Evolutionary conservation across 1,284 basidiomycete genomes (phyloP).

Genomic region (Ganoderma boninense): DNA sequence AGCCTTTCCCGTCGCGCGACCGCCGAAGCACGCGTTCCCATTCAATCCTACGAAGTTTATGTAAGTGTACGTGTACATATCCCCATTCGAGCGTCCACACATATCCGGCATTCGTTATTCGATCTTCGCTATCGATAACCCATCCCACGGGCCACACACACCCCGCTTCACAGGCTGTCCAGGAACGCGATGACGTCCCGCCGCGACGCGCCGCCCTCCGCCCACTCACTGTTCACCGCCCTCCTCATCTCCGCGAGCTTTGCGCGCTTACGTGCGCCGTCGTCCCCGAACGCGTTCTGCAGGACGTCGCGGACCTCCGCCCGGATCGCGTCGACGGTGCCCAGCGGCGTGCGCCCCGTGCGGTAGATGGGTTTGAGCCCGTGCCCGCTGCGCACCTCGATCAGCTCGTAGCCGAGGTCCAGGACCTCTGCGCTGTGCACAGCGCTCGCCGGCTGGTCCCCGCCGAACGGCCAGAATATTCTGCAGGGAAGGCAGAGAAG

Average conservation of each 20-base stretch:
- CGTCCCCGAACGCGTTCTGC: constrained; percentile 32
- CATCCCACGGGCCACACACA: too few relatives aligned
- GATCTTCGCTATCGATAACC: neutral
- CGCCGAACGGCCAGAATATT: constrained; percentile 36
- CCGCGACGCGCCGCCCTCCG: constrained; percentile 22
- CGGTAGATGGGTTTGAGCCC: constrained; percentile 33
- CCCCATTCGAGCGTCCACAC: too few relatives aligned
- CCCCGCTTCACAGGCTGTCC: constrained; percentile 6
- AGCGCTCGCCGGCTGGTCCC: constrained; percentile 38
- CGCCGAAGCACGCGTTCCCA: neutral
- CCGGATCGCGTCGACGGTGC: constrained; percentile 34
- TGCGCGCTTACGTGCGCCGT: constrained; percentile 32
- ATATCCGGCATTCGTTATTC: neutral
- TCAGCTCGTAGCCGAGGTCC: constrained; percentile 40
- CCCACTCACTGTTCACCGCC: constrained; percentile 25
- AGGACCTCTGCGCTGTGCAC: constrained; percentile 31
- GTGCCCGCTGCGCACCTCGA: constrained; percentile 36
- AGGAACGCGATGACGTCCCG: constrained; percentile 23
- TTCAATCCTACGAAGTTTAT: neutral
- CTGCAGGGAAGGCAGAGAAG: neutral
- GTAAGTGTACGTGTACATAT: too few relatives aligned
- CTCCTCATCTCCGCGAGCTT: constrained; percentile 27
- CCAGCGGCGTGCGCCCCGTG: constrained; percentile 28
- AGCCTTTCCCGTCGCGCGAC: neutral
- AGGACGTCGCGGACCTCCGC: constrained; percentile 30